Base-by-base conservation (phyloP, 164 flowering plant genomes). In the Santalum album region DNA sequence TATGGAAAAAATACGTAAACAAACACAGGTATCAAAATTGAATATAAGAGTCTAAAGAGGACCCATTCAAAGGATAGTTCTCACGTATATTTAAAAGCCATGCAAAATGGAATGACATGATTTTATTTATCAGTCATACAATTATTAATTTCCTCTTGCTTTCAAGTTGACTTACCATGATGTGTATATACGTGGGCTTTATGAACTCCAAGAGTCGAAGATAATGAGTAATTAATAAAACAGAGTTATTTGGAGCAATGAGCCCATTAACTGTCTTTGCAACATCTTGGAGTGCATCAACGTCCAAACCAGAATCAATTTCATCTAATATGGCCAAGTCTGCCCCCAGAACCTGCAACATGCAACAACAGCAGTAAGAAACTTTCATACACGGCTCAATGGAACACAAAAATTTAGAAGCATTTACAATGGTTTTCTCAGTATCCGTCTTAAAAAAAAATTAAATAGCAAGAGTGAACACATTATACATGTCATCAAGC, bases 221-320 rank as follows among this genome's bases (percentile, higher is more conserved):
- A 74, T 90, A 87, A 65, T 94, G 99, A 47, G 99, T 94, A 56
- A 94, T 86, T 82, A 94, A 83, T 67, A 94, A 58, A 46, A 90
- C 72, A 22, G 99, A 90, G 58, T 86, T 94, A 35, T 62, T 68
- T 2, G 89, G 78, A 25, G 89, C 79, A 64, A 81, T 65, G 58
- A 94, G 74, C 21, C 73, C 85, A 71, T 86, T 90, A 39, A 94
- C 87, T 39, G 99, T 92, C 66, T 75, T 75, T 50, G 95, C 86
- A 51, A 94, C 96, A 69, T 86, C 97, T 61, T 75, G 68, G 62
- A 94, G 87, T 42, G 99, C 99, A 78, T 94, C 99, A 56, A 90
- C 85, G 76, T 94, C 99, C 64, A 94, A 80, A 14, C 99, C 99
- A 25, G 97, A 94, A 73, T 94, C 99, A 51, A 94, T 87, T 73